These are phyloP conservation scores for Hymenotorrendiella dingleyae DNA, from an alignment of 2,329 filamentous ascomycete species.

Conservation along the genomic window DNA sequence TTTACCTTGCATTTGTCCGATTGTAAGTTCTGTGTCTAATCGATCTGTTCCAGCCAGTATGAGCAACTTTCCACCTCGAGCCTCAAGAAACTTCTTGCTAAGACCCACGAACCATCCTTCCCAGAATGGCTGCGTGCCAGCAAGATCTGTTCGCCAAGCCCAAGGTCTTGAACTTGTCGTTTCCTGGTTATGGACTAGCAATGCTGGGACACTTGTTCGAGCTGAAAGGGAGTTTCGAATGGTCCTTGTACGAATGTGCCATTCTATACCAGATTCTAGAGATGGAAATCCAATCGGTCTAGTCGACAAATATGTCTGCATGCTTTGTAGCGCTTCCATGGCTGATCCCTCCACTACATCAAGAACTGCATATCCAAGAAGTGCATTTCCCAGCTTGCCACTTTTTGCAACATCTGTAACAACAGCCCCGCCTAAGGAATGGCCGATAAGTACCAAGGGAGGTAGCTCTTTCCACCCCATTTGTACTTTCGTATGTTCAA, in stretches of 20 bases:
- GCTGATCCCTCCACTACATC: slow-evolving; percentile 96
- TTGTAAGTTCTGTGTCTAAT: slow-evolving; percentile 85
- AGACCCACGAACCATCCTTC: slow-evolving; percentile 87
- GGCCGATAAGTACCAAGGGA: slow-evolving; percentile 75
- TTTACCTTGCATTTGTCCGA: slow-evolving; percentile 94
- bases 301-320: slow-evolving; percentile 85
- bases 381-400: slow-evolving; percentile 55
- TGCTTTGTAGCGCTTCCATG: slow-evolving; percentile 88
- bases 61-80: slow-evolving; percentile 76
- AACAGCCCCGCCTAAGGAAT: slow-evolving; percentile 88
- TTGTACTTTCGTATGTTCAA: slow-evolving; percentile 58
- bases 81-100: slow-evolving; percentile 79
- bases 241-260: slow-evolving; percentile 86
- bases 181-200: slow-evolving; percentile 52
- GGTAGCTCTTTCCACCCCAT: slow-evolving; percentile 73
- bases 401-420: slow-evolving; percentile 75
- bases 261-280: slow-evolving; percentile 76
- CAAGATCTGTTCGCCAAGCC: slow-evolving; percentile 82
- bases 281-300: slow-evolving; percentile 74
- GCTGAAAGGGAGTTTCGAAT: slow-evolving; percentile 81
- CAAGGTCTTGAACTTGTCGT: slow-evolving; percentile 38
- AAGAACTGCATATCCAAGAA: slow-evolving; percentile 83
- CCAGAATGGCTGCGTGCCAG: slow-evolving; percentile 84
- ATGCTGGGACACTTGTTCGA: slow-evolving; percentile 75
- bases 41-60: slow-evolving; percentile 85